Base-by-base conservation (phyloP, 805 yeast species). In the Diddensiella caesifluorescens region DNA sequence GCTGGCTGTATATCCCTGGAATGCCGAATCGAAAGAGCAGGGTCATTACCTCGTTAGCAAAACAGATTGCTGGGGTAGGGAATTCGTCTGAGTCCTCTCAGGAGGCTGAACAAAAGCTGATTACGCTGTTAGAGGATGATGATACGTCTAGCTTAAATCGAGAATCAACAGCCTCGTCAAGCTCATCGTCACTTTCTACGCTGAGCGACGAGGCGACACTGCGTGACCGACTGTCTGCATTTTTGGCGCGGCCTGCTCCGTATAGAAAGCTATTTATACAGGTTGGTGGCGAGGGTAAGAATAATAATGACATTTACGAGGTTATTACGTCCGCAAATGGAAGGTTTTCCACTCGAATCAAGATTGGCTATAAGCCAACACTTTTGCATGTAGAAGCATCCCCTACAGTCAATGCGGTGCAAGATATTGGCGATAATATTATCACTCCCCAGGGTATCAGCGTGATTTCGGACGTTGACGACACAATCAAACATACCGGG, bases 381-480 rank as follows among this genome's bases (percentile, higher is more conserved):
- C 63, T 70, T 15, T 63, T 80, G 2, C 51, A 52, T 20, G 58
- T 53, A 5, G 55, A 55, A 40, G 57, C 60, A 18, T 44, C 54
- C 16, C 55, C 56, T 16, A 52, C 48, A 20, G 77, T 73, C 45
- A 81, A 74, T 9, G 60, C 71, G 2, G 69, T 79, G 0, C 49
- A 62, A 0, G 62, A 71, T 22, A 47, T 62, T 27, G 46, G 50
- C 4, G 35, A 35, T 10, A 16, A 23, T 18, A 22, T 37, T 16
- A 6, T 19, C 9, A 29, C 12, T 13, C 41, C 45, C 3, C 25
- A 56, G 0, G 92, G 95, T 0, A 65, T 80, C 18, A 85, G 84
- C 9, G 61, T 92, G 1, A 88, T 92, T 18, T 80, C 89, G 54
- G 99, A 92, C 60, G 80, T 92, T 31, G 99, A 92, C 59, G 99